Conservation (phyloP, 2,329 filamentous ascomycete genomes). For the Colletotrichum plurivorum region DNA sequence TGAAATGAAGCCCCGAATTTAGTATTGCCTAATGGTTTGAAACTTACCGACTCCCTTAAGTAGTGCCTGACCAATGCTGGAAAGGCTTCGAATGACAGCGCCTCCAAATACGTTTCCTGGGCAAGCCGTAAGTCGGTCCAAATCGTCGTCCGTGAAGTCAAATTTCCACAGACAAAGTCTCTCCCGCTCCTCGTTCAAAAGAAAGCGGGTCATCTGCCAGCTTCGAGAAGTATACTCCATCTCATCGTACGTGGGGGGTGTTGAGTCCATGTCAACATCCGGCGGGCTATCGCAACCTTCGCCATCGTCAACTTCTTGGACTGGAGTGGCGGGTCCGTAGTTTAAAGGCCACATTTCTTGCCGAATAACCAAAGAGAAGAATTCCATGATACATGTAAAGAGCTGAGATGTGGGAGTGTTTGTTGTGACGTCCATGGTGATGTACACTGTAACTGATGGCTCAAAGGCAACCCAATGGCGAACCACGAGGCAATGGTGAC, state of each 20-base stretch:
- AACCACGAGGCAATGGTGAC: constrained; percentile 2
- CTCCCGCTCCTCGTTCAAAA: not conserved
- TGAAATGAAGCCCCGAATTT: too few species aligned
- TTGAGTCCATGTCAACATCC: not conserved
- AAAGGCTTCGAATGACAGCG: not conserved
- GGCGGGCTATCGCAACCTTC: not conserved
- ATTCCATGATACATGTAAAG: not conserved
- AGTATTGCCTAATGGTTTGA: not conserved
- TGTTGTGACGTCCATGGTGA: not conserved
- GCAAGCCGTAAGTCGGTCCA: not conserved
- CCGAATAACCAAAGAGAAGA: not conserved
- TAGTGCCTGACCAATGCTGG: not conserved
- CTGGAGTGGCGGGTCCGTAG: not conserved
- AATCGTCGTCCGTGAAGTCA: constrained; percentile 2
- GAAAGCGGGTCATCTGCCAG: not conserved
- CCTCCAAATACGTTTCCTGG: not conserved
- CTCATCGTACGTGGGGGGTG: not conserved
- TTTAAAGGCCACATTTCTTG: constrained; percentile 3
- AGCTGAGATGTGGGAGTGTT: not conserved
- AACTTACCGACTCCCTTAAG: not conserved
- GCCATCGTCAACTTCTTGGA: not conserved
- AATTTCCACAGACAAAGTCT: constrained; percentile 7
- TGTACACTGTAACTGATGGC: not conserved
- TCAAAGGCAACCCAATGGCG: not conserved
- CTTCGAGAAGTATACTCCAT: not conserved